phyloP scores from a whole-genome alignment of 345 rosid genomes.

The Populus deltoides region DNA sequence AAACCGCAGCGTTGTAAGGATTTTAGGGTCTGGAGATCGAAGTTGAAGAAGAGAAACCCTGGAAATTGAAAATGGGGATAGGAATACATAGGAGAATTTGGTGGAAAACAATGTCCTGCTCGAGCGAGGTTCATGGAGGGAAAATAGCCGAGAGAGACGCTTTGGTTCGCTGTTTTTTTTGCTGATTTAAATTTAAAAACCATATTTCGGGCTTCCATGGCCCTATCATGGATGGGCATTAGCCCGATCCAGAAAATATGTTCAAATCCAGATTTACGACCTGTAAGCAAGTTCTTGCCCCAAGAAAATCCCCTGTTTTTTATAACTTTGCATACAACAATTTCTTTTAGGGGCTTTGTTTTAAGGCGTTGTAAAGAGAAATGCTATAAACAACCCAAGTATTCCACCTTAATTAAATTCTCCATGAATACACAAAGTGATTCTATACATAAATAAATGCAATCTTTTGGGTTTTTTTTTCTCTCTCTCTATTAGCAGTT shows the following conservation, averaged over 20 bases:
- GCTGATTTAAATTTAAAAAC: neutral
- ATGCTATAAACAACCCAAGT: too few relatives aligned
- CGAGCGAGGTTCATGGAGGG: constrained; percentile 18
- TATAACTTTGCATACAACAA: too few relatives aligned
- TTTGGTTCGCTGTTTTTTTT: neutral
- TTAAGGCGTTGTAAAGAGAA: too few relatives aligned
- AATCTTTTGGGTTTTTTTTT: too few relatives aligned
- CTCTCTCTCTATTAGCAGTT: too few relatives aligned
- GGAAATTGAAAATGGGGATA: neutral
- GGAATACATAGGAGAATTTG: neutral
- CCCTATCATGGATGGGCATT: neutral
- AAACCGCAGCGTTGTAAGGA: neutral
- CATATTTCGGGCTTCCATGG: neutral
- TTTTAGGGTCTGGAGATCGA: neutral
- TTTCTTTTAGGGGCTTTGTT: too few relatives aligned
- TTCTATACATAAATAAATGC: too few relatives aligned
- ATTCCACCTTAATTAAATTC: too few relatives aligned
- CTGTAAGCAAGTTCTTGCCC: too few relatives aligned
- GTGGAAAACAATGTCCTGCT: neutral
- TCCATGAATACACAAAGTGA: too few relatives aligned
- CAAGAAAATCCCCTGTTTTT: too few relatives aligned
- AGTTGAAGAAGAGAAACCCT: neutral
- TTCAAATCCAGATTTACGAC: too few relatives aligned
- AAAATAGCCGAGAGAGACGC: constrained; percentile 31
- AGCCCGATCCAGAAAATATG: neutral